Evolutionary conservation across 352 stramenopile species (phyloP).

Genomic region (Globisporangium cystogenes): DNA sequence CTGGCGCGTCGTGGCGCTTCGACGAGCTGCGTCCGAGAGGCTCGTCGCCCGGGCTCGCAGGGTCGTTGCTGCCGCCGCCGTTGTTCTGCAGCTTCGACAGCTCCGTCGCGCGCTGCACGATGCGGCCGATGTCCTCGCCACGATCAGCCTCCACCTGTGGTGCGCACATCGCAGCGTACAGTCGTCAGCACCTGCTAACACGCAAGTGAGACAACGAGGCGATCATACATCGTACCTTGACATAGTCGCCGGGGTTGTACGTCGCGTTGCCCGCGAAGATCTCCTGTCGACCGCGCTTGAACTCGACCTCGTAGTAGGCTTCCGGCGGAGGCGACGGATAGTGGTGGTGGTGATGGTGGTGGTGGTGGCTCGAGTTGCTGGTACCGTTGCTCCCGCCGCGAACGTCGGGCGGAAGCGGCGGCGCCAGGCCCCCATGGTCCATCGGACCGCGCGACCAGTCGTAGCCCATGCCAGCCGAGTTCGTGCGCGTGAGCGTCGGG

Average conservation of each 20-base stretch:
- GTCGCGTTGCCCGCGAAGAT: slow-evolving; percentile 86
- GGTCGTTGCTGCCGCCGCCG: slow-evolving; percentile 15
- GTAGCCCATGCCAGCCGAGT: slow-evolving; percentile 53
- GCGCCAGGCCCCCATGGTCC: slow-evolving; percentile 26
- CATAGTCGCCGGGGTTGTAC: slow-evolving; percentile 91
- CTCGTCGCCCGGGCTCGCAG: slow-evolving; percentile 27
- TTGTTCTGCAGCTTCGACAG: slow-evolving; percentile 61
- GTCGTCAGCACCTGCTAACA: not conserved
- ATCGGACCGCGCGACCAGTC: slow-evolving; percentile 53
- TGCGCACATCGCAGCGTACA: not conserved
- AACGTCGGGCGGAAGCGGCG: slow-evolving; percentile 59
- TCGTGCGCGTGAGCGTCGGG: slow-evolving; percentile 46
- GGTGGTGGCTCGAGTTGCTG: slow-evolving; percentile 2
- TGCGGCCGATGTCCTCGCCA: slow-evolving; percentile 94
- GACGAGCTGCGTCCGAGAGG: slow-evolving; percentile 21
- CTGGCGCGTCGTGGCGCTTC: slow-evolving; percentile 65
- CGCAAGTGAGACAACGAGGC: not conserved
- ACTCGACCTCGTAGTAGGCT: slow-evolving; percentile 93
- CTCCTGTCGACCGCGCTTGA: slow-evolving; percentile 91
- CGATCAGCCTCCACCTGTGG: slow-evolving; percentile 94
- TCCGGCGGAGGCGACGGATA: slow-evolving; percentile 62
- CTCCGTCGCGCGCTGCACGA: slow-evolving; percentile 87
- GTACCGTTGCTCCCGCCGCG: slow-evolving; percentile 10
- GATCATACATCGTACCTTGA: slow-evolving; percentile 76
- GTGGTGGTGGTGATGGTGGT: slow-evolving; percentile 13